These are phyloP conservation scores for Ochromonas danica DNA, from an alignment of 108 stramenopile genomes.

Conservation along the genomic window DNA sequence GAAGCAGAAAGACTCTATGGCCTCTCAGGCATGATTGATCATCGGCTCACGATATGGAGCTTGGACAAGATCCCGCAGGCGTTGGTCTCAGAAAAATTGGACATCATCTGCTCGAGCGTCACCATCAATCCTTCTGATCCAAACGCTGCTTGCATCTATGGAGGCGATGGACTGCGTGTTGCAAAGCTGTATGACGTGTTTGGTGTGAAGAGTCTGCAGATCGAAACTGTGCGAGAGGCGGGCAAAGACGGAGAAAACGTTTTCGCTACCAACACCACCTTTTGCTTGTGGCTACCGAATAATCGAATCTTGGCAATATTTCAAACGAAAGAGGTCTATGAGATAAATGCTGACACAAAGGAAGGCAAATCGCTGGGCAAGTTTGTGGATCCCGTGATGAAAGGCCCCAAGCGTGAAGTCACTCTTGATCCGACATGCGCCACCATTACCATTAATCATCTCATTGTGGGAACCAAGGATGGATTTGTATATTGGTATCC, in stretches of 20 bases:
- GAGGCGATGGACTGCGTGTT: background rate
- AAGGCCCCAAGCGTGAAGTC: background rate
- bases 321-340: background rate
- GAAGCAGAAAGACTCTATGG: background rate
- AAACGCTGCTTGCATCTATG: background rate
- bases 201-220: background rate
- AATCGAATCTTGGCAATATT: background rate
- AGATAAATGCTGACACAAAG: background rate
- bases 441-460: background rate
- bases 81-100: background rate
- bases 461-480: constrained; percentile 6
- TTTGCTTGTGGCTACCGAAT: background rate
- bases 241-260: background rate
- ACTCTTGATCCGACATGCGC: background rate
- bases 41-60: background rate
- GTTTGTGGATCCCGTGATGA: background rate
- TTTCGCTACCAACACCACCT: background rate
- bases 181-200: background rate
- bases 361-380: background rate
- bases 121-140: background rate
- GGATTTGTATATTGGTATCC: constrained; percentile 18
- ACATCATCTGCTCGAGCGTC: background rate
- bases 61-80: background rate
- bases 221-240: background rate
- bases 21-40: background rate